Evolutionary conservation across 1,139 yeast genomes (phyloP), one percentile per base, ranked within the genome.

Genomic region (Debaryomyces sp.): DNA sequence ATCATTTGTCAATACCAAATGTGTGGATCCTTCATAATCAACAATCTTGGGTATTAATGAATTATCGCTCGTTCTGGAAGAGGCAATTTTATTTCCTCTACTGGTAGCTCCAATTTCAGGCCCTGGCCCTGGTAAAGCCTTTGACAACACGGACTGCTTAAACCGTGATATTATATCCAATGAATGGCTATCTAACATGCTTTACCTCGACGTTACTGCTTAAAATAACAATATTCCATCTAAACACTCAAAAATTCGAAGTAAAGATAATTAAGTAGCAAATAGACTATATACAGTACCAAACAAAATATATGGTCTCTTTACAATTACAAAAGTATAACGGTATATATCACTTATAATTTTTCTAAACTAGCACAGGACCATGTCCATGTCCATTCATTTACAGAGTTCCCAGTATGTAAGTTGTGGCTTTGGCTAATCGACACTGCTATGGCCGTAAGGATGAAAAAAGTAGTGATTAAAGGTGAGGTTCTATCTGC

Each of bases 21-120:
- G 74, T 50, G 66, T 64, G n/a, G 55, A 57, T n/a, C 78, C 78
- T 45, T 70, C 68, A 54, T 73, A 73, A 48, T 75, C 79, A 29
- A 75, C 78, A 18, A 73, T 64, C 53, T 71, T 72, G 15, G 75
- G 59, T 26, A 58, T 58, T 24, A 74, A 62, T 9, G 62, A 44
- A 45, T 64, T 63, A 26, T 64, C 53, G 18, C 62, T 50, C 13
- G 60, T 48, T 5, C 60, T 53, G 41, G 59, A 47, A 1, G 49
- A 54, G 10, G 56, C 54, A 34, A 72, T 56, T 52, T 75, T 75
- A 46, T 61, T 61, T 8, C 79, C 80, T 46, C 80, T 58, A 57
- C 73, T 76, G 36, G 67, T 58, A 29, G 53, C 55, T 29, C 66
- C 55, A n/a, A 62, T 56, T 37, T 40, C 52, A 41, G 23, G 48